A percentile compares a stretch with the other conserved stretches of the same genome.
These are phyloP conservation scores for Rhynchosporium agropyri DNA, from an alignment of 2,329 filamentous ascomycete genomes.

Conservation along the genomic window DNA sequence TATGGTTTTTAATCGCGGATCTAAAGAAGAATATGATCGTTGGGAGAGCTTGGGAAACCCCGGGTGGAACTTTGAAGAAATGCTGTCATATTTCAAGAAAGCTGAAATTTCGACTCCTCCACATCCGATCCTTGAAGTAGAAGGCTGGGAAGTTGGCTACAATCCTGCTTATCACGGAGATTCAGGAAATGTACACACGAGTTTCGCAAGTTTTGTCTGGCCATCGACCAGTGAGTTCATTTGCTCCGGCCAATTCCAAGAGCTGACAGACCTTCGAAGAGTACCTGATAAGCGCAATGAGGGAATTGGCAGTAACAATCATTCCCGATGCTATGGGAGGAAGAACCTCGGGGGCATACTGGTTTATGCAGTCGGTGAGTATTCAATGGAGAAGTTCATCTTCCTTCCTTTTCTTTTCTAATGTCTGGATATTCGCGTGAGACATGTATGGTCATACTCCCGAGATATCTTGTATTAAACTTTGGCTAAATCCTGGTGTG, in stretches of 20 bases:
- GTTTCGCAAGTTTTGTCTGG: constrained; percentile 1
- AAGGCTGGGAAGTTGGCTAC: background rate
- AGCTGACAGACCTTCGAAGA: background rate
- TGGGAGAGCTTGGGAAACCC: constrained; percentile 51
- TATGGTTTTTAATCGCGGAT: constrained; percentile 45
- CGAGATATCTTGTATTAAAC: background rate
- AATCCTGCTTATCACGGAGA: background rate
- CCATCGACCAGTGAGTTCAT: background rate
- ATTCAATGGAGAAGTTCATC: background rate
- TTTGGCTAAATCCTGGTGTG: background rate
- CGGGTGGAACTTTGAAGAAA: constrained; percentile 46
- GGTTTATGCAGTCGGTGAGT: background rate
- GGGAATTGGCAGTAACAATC: background rate
- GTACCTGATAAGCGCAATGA: background rate
- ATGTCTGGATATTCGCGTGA: background rate
- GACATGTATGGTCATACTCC: background rate
- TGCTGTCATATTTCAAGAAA: background rate
- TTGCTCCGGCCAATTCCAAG: background rate
- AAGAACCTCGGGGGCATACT: background rate
- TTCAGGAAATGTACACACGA: background rate
- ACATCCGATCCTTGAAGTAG: background rate
- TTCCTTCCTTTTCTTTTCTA: too few species aligned
- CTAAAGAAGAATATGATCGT: constrained; percentile 47
- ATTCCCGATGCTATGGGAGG: background rate
- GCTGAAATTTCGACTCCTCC: background rate